Evolutionary conservation across 164 flowering plant genomes (phyloP).

Genomic region (grape (Vitis vinifera)): DNA sequence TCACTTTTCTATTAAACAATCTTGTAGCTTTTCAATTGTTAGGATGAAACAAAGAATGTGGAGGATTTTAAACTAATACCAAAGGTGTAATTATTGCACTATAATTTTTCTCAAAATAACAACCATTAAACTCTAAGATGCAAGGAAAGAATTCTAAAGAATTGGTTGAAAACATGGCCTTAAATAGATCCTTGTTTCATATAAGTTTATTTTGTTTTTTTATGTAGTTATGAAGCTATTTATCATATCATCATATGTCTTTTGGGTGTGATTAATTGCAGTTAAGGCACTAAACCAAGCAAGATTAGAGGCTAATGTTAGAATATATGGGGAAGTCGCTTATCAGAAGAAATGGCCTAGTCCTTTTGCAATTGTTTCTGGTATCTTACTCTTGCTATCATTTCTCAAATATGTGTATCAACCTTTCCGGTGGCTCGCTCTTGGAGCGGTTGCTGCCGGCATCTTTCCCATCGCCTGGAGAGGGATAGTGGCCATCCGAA

Average conservation of each 20-base stretch:
- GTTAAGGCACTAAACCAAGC: slow-evolving; percentile 83
- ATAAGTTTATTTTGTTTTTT: not conserved
- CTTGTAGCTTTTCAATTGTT: too few species aligned
- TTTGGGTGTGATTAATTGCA: slow-evolving; percentile 20
- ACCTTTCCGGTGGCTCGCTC: slow-evolving; percentile 70
- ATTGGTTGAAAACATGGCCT: too few species aligned
- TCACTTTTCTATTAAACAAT: too few species aligned
- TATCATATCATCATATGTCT: not conserved
- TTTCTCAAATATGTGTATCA: slow-evolving; percentile 46
- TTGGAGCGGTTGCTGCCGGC: slow-evolving; percentile 64
- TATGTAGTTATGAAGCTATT: not conserved
- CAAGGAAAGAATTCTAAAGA: too few species aligned
- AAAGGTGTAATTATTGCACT: too few species aligned
- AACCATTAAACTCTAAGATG: too few species aligned
- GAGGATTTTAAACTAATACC: too few species aligned
- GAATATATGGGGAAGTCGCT: slow-evolving; percentile 42
- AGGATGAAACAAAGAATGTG: too few species aligned
- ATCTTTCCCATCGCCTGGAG: slow-evolving; percentile 55
- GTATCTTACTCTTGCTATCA: slow-evolving; percentile 51
- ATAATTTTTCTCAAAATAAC: too few species aligned
- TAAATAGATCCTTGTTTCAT: not conserved
- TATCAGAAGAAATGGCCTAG: slow-evolving; percentile 74
- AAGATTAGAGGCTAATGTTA: slow-evolving; percentile 74
- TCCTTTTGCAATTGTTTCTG: slow-evolving; percentile 60
- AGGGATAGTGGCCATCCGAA: slow-evolving; percentile 40